These are phyloP conservation scores for Pulveroboletus sp. DNA, from an alignment of 768 basidiomycete genomes.

Conservation along the genomic window DNA sequence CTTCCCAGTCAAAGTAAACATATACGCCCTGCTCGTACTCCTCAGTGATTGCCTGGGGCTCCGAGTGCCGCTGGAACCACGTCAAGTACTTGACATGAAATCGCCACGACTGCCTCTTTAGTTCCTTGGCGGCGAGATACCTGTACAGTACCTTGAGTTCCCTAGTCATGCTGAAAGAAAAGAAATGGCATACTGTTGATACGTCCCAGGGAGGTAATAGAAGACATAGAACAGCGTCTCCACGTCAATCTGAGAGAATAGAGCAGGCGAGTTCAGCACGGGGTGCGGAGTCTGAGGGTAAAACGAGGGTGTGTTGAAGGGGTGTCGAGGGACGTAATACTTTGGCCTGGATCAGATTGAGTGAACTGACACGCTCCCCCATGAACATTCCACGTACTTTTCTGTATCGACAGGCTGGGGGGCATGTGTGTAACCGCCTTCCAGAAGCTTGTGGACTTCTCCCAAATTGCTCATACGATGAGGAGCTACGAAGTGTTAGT, in stretches of 20 bases:
- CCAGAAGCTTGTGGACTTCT: slow-evolving; percentile 89
- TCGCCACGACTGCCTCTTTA: slow-evolving; percentile 97
- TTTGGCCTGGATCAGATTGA: slow-evolving; percentile 66
- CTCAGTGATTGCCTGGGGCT: slow-evolving; percentile 97
- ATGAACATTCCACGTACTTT: slow-evolving; percentile 62
- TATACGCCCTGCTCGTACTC: slow-evolving; percentile 99
- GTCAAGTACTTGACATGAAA: slow-evolving; percentile 99
- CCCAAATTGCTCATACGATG: slow-evolving; percentile 84
- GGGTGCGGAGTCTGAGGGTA: slow-evolving; percentile 90
- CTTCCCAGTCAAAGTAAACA: slow-evolving; percentile 99
- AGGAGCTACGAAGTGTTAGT: slow-evolving; percentile 46
- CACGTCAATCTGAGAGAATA: slow-evolving; percentile 90
- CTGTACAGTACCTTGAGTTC: slow-evolving; percentile 37
- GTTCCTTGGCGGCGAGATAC: slow-evolving; percentile 93
- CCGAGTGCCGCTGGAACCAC: slow-evolving; percentile 98
- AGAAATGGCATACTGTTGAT: slow-evolving; percentile 71
- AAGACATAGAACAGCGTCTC: slow-evolving; percentile 99
- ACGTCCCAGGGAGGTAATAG: slow-evolving; percentile 96
- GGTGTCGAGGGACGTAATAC: slow-evolving; percentile 93
- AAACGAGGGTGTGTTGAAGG: slow-evolving; percentile 86
- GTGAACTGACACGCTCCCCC: background rate
- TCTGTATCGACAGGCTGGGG: slow-evolving; percentile 95
- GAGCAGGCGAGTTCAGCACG: slow-evolving; percentile 73
- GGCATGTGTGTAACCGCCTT: slow-evolving; percentile 83
- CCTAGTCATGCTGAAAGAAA: background rate